These are phyloP conservation scores for Kodamaea nitidulidarum DNA, from an alignment of 805 yeast genomes.

Conservation along the genomic window DNA sequence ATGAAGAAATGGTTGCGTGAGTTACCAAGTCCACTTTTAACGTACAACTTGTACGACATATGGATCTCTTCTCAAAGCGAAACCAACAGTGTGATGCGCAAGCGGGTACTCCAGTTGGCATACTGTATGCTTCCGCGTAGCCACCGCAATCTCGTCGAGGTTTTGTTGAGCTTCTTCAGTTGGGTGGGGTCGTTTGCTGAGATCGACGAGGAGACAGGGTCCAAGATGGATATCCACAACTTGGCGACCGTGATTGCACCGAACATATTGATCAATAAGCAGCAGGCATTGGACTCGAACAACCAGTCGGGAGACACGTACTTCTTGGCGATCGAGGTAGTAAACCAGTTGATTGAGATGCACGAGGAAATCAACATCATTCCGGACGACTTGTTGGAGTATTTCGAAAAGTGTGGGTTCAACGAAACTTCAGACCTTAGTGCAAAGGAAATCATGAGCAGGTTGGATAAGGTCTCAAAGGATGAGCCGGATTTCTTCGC, in stretches of 20 bases:
- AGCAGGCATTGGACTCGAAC: constrained; percentile 23
- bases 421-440: constrained; percentile 12
- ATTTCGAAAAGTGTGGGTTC: constrained; percentile 47
- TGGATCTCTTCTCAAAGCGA: constrained; percentile 70
- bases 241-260: constrained; percentile 95
- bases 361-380: constrained; percentile 76
- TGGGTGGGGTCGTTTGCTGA: constrained; percentile 97
- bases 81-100: constrained; percentile 42
- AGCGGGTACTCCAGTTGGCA: constrained; percentile 54
- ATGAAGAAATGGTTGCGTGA: constrained; percentile 89
- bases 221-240: constrained; percentile 95
- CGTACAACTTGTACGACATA: constrained; percentile 66
- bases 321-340: constrained; percentile 86
- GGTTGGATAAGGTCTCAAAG: constrained; percentile 28
- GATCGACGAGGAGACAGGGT: constrained; percentile 77
- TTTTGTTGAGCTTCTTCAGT: constrained; percentile 74
- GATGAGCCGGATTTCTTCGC: constrained; percentile 30
- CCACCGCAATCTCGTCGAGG: constrained; percentile 84
- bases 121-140: constrained; percentile 77
- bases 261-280: constrained; percentile 67
- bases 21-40: constrained; percentile 85
- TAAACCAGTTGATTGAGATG: constrained; percentile 74
- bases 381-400: constrained; percentile 58
- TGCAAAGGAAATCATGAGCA: constrained; percentile 35
- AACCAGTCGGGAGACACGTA: constrained; percentile 59